These are phyloP conservation scores for Rhododendron williamsianum DNA, from an alignment of 148 eudicot genomes.

Conservation along the genomic window DNA sequence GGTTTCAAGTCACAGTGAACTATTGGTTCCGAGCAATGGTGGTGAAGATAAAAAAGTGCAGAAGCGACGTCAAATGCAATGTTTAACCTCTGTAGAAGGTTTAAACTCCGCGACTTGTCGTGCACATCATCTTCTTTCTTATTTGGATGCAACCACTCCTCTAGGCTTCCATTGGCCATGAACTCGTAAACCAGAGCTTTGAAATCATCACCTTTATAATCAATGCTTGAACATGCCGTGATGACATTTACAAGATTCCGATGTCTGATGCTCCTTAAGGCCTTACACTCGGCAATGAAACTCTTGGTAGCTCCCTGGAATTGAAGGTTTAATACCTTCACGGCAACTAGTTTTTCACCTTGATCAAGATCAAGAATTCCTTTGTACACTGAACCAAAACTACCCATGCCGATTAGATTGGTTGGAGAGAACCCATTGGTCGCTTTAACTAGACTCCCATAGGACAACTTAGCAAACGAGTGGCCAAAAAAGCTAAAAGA, in stretches of 20 bases:
- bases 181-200: not conserved
- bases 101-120: not conserved
- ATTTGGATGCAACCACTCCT: not conserved
- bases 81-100: not conserved
- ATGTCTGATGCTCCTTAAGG: not conserved
- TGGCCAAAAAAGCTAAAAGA: not conserved
- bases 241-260: not conserved
- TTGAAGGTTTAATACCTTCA: not conserved
- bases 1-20: not conserved
- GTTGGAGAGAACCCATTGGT: too few species aligned
- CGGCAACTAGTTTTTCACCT: too few species aligned
- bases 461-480: too few species aligned
- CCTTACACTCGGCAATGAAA: not conserved
- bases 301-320: not conserved
- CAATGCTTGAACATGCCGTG: not conserved
- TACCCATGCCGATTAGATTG: too few species aligned
- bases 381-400: too few species aligned
- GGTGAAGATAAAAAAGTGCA: not conserved
- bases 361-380: too few species aligned
- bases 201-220: not conserved
- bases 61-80: not conserved
- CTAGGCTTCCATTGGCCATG: not conserved
- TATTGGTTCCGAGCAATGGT: not conserved
- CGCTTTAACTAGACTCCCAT: too few species aligned
- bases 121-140: not conserved